Conservation (phyloP, 371 early-diverging fungal species). For the Thermomucor indicae-seudaticae region DNA sequence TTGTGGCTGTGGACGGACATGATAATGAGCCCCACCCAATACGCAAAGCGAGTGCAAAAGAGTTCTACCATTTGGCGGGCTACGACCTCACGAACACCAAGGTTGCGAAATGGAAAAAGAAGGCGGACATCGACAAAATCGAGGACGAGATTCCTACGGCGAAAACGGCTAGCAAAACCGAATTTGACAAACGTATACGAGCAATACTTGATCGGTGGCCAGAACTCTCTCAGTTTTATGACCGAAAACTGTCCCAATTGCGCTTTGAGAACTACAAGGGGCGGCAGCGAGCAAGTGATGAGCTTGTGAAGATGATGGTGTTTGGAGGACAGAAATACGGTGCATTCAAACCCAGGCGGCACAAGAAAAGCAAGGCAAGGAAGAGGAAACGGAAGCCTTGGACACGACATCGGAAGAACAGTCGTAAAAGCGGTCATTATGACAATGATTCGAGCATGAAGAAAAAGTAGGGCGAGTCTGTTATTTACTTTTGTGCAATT, state of each 20-base stretch:
- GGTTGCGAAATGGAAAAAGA: too few relatives aligned
- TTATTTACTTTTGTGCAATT: too few relatives aligned
- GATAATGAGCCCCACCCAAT: constrained; percentile 1
- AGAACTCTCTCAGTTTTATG: background rate
- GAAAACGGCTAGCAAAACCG: background rate
- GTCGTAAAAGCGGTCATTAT: background rate
- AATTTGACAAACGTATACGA: background rate
- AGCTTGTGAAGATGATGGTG: constrained; percentile 9
- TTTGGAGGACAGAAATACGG: too few relatives aligned
- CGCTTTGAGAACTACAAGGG: constrained; percentile 8
- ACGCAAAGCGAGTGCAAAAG: background rate
- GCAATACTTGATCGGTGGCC: background rate
- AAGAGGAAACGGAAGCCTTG: background rate
- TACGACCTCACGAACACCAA: background rate
- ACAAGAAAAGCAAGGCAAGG: background rate
- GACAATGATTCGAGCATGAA: background rate
- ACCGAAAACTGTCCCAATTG: background rate
- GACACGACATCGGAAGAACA: background rate
- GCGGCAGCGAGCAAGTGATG: constrained; percentile 1
- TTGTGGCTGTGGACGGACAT: background rate
- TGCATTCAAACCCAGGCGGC: constrained; percentile 3
- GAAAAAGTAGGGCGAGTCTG: too few relatives aligned
- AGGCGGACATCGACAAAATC: background rate
- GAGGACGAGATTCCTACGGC: background rate
- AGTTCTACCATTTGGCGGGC: constrained; percentile 2